Conservation (phyloP, 192 early-diverging fungal genomes). For the Coemansia sp. region DNA sequence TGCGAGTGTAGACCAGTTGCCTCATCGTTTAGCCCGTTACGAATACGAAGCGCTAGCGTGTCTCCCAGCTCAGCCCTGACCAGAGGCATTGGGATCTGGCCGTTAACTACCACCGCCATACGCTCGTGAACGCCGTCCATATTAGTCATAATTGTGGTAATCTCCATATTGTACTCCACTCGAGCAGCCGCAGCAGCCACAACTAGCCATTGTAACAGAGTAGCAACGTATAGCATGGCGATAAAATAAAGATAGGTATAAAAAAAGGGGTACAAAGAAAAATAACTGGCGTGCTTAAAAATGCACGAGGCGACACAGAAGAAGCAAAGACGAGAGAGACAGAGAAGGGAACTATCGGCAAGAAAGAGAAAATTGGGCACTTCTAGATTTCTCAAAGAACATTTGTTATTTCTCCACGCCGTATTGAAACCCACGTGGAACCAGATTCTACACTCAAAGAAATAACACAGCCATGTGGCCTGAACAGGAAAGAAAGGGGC, state of each 20-base stretch:
- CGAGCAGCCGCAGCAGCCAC: conserved; percentile 6
- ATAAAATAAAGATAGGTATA: not conserved
- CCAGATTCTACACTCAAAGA: not conserved
- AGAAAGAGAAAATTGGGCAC: not conserved
- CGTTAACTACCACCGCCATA: conserved; percentile 65
- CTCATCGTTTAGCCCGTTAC: conserved; percentile 57
- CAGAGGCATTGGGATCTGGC: conserved; percentile 59
- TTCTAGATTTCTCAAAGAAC: not conserved
- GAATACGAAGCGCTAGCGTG: conserved; percentile 35
- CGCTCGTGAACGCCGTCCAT: conserved; percentile 64
- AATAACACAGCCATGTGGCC: not conserved
- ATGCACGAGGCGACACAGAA: not conserved
- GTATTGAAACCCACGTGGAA: not conserved
- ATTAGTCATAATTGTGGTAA: conserved; percentile 61
- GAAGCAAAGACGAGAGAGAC: not conserved
- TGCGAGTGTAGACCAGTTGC: conserved; percentile 72
- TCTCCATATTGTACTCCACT: conserved; percentile 65
- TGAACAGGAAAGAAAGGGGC: not conserved
- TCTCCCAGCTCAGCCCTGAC: conserved; percentile 22
- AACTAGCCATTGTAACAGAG: conserved; percentile 1
- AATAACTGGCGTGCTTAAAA: not conserved
- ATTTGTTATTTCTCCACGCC: not conserved
- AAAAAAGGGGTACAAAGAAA: not conserved
- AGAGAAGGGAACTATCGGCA: not conserved
- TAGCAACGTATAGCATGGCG: not conserved